A percentile compares a stretch with the other conserved stretches of the same genome.
These are phyloP conservation scores for Toxoplasma gondii DNA, from an alignment of 169 alveolate species.

Conservation along the genomic window DNA sequence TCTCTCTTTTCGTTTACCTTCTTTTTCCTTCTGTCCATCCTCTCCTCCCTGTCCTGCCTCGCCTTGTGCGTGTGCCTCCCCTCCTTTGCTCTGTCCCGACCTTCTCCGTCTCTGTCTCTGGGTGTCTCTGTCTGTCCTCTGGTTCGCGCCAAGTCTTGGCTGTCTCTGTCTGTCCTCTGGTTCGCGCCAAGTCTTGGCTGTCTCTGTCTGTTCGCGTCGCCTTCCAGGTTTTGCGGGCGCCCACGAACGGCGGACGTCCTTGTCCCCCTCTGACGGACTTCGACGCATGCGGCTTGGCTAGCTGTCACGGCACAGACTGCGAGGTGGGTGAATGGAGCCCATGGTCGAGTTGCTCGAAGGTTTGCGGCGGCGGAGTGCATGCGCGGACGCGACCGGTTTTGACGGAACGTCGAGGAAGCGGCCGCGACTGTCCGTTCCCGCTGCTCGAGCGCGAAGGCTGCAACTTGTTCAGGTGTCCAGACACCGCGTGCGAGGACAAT, in stretches of 20 bases:
- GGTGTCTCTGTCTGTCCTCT: background rate
- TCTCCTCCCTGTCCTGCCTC: too few relatives aligned
- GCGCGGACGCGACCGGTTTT: conserved; percentile 70
- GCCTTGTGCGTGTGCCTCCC: too few relatives aligned
- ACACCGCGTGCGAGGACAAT: conserved; percentile 73
- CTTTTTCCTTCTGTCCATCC: too few relatives aligned
- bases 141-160: background rate
- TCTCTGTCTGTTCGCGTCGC: background rate
- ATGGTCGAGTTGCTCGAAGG: conserved; percentile 67
- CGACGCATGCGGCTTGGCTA: conserved; percentile 68
- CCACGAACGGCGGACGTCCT: conserved; percentile 67
- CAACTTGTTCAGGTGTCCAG: conserved; percentile 69
- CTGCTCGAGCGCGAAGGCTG: conserved; percentile 62
- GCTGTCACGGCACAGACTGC: conserved; percentile 71
- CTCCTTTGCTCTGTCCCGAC: background rate
- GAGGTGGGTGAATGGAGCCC: conserved; percentile 75
- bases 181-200: background rate
- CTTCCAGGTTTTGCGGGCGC: conserved; percentile 46
- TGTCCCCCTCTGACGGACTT: conserved; percentile 69
- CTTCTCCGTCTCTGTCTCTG: too few relatives aligned
- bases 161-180: background rate
- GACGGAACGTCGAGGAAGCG: conserved; percentile 51
- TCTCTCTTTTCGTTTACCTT: too few relatives aligned
- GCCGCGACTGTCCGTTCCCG: conserved; percentile 56
- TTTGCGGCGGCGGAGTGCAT: conserved; percentile 79